phyloP scores from a whole-genome alignment of 441 rosid species.

The Erodium trifolium region DNA sequence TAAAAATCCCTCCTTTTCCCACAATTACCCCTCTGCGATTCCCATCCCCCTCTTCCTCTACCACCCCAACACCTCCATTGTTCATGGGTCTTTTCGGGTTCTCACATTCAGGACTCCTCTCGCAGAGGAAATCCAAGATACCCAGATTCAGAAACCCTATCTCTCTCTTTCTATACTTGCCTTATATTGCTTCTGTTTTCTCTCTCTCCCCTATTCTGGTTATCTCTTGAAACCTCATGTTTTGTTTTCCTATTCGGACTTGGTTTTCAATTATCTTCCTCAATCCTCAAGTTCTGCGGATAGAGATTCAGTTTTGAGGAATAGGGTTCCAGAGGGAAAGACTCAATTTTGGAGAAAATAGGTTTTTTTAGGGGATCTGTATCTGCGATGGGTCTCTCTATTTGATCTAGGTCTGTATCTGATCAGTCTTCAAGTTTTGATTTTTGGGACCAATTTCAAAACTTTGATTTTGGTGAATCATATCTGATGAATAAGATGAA shows the following conservation, averaged over 20 bases:
- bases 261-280: neutral
- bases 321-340: neutral
- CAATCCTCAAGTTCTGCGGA: slow-evolving; percentile 1
- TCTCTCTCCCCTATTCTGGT: neutral
- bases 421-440: slow-evolving; percentile 3
- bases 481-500: slow-evolving; percentile 25
- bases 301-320: neutral
- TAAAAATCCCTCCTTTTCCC: neutral
- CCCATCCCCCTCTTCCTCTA: neutral
- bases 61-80: neutral
- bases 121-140: slow-evolving; percentile 13
- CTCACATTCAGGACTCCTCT: neutral
- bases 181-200: neutral
- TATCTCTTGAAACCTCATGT: neutral
- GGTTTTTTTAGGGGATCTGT: neutral
- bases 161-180: slow-evolving; percentile 3
- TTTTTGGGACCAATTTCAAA: slow-evolving; percentile 3
- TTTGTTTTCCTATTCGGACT: slow-evolving; percentile 13
- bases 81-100: no score
- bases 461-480: slow-evolving; percentile 10
- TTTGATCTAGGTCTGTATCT: slow-evolving; percentile 11
- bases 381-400: neutral
- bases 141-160: neutral
- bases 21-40: neutral
- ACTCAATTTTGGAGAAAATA: neutral